Evolutionary conservation across 1,139 yeast species (phyloP), one percentile per base, ranked within the genome.

Genomic region (Geotrichum armillariae): DNA sequence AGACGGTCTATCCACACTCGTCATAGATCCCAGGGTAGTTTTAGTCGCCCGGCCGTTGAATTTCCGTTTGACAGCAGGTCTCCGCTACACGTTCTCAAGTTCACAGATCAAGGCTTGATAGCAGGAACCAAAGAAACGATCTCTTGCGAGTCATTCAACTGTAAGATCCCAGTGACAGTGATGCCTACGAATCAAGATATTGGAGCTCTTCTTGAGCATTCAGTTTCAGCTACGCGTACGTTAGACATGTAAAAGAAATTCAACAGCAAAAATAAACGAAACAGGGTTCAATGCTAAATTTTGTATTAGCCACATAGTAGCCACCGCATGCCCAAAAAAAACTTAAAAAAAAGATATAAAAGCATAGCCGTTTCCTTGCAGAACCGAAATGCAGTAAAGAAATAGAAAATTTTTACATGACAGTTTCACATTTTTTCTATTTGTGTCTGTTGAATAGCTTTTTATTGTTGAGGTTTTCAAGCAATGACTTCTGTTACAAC

Each of bases 151-250:
- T 46, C 59, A 17, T 62, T 68, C 41, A 53, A 62, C 14, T 65
- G 69, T 46, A 62, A 67, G 8, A 64, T 68, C 20, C 72, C 72
- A 1, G 43, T 68, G 4, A 55, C 58, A 27, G 66, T 64, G 14
- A 56, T 57, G 35, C 66, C 68, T 0, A 64, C 68, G 1, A 63
- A 63, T 48, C 66, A 64, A 41, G 67, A 64, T 49, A 62, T 64
- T 31, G 58, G 62, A 8, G 65, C 67, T 2, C 50, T 63, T 14
- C 46, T 61, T 14, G 65, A 60, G 31, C 61, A 58, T 22, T 41
- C 55, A 4, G 50, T 51, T 1, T 40, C 49, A 8, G 47, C 54
- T 11, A 51, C 54, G 1, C 31, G 54, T 14, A 17, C 34, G 12
- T 29, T 41, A 25, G 32, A 37, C 16, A 41, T 50, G 44, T 50